Percentiles rank a stretch among this genome's conserved stretches.
Evolutionary conservation across 768 basidiomycete species (phyloP).

Genomic region (Leccinum barrowsii): DNA sequence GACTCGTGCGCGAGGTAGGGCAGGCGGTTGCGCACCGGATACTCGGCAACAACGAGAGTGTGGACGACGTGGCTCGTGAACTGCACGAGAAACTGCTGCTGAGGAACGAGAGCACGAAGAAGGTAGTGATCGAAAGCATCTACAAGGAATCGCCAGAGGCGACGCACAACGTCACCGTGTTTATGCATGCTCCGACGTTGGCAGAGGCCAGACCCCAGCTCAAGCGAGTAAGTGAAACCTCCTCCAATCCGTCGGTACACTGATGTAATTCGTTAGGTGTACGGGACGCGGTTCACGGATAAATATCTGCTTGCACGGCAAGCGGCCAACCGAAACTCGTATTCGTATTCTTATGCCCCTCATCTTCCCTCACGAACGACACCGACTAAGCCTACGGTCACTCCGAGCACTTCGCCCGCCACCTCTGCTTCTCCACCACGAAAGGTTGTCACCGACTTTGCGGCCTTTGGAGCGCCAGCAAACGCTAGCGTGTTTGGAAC

Average conservation of each 20-base stretch:
- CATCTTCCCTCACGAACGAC: slow-evolving; percentile 43
- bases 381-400: slow-evolving; percentile 35
- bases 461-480: slow-evolving; percentile 75
- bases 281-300: slow-evolving; percentile 95
- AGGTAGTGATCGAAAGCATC: slow-evolving; percentile 93
- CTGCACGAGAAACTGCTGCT: slow-evolving; percentile 87
- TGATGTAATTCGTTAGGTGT: slow-evolving; percentile 52
- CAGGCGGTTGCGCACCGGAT: slow-evolving; percentile 90
- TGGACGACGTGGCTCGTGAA: slow-evolving; percentile 94
- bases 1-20: slow-evolving; percentile 91
- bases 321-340: slow-evolving; percentile 47
- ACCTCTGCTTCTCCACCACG: slow-evolving; percentile 66
- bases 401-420: slow-evolving; percentile 19
- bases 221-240: slow-evolving; percentile 57
- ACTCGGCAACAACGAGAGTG: slow-evolving; percentile 88
- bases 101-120: slow-evolving; percentile 95
- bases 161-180: slow-evolving; percentile 84
- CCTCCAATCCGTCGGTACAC: background rate
- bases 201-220: slow-evolving; percentile 72
- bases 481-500: slow-evolving; percentile 80
- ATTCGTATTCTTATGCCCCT: slow-evolving; percentile 53
- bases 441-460: slow-evolving; percentile 87
- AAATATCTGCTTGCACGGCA: slow-evolving; percentile 84
- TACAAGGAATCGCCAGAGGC: slow-evolving; percentile 90
- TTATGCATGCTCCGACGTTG: slow-evolving; percentile 68